phyloP scores from a whole-genome alignment of 108 stramenopile species.

The Craspedostauros australis region DNA sequence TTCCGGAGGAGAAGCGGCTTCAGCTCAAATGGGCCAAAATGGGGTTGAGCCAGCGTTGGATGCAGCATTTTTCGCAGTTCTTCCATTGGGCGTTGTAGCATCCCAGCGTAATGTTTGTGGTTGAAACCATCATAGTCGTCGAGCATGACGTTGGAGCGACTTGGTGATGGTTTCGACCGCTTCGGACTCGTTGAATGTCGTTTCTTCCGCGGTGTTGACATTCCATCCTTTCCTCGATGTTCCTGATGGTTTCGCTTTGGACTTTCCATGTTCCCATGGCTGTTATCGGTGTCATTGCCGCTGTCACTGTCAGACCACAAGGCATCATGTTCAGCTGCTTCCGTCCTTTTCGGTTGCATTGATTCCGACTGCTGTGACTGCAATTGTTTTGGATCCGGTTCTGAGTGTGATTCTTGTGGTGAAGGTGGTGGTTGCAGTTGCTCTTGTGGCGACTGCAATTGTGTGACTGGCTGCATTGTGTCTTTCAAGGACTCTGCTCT shows the following conservation, averaged over 20 bases:
- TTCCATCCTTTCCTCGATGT: background rate
- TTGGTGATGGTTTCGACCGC: background rate
- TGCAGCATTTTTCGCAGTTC: constrained; percentile 19
- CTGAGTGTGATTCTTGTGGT: background rate
- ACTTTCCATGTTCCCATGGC: background rate
- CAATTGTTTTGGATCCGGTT: constrained; percentile 6
- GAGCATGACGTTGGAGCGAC: background rate
- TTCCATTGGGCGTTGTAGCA: background rate
- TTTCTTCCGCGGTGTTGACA: background rate
- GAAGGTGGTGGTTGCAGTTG: constrained; percentile 1
- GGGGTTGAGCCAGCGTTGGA: constrained; percentile 58
- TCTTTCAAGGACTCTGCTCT: background rate
- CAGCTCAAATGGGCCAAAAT: constrained; percentile 49
- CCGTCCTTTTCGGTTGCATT: background rate
- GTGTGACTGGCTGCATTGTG: background rate
- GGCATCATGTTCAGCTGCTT: background rate
- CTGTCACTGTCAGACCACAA: constrained; percentile 16
- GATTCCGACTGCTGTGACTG: too few species aligned
- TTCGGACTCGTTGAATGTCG: background rate
- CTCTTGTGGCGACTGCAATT: background rate
- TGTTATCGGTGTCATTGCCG: background rate
- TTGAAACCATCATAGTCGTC: background rate
- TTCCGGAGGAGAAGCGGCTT: constrained; percentile 25
- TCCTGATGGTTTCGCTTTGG: background rate
- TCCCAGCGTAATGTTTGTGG: background rate